These are phyloP conservation scores for Botrytis pseudocinerea DNA, from an alignment of 2,329 filamentous ascomycete genomes.

Conservation along the genomic window DNA sequence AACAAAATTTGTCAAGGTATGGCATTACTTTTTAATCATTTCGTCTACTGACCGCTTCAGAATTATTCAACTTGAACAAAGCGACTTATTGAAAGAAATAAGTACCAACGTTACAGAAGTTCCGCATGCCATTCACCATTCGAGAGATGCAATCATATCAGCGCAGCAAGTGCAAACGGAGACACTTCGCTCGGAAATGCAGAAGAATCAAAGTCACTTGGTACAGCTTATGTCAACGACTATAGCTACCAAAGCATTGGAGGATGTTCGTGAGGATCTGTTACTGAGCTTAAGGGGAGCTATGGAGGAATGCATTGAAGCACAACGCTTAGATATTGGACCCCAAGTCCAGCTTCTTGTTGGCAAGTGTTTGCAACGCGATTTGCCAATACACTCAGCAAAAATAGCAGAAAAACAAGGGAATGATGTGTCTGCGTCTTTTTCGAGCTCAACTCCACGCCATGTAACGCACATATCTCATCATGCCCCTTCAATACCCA, in stretches of 20 bases:
- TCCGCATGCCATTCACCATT: not conserved
- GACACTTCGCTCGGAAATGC: not conserved
- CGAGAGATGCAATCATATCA: not conserved
- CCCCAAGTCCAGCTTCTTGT: not conserved
- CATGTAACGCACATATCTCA: not conserved
- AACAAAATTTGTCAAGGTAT: not conserved
- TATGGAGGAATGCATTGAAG: not conserved
- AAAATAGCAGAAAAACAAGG: not conserved
- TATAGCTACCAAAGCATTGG: not conserved
- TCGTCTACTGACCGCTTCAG: not conserved
- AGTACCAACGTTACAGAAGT: not conserved
- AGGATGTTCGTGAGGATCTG: not conserved
- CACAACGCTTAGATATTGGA: not conserved
- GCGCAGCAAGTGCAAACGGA: not conserved
- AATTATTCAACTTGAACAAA: not conserved
- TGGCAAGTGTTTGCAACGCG: not conserved
- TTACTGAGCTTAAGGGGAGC: not conserved
- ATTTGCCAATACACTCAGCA: not conserved
- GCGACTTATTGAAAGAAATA: not conserved
- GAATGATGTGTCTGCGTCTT: not conserved
- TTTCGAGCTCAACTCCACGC: not conserved
- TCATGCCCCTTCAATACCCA: not conserved
- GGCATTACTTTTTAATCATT: not conserved
- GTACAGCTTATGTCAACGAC: not conserved
- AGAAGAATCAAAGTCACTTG: not conserved